Conservation (phyloP, 2,329 filamentous ascomycete species). For the Aspergillus awamori region DNA sequence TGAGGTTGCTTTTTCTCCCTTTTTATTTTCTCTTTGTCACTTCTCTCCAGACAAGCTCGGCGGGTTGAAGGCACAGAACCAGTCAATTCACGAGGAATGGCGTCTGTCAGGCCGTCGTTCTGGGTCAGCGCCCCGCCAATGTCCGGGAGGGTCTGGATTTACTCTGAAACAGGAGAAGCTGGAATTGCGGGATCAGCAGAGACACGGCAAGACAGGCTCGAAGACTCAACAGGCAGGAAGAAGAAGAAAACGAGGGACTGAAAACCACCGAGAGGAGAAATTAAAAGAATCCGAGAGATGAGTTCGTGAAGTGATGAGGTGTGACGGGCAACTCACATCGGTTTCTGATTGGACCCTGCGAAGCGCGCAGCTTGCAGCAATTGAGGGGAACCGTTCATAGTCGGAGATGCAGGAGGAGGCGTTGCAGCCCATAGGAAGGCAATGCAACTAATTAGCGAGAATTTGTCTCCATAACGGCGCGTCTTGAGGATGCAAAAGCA, state of each 20-base stretch:
- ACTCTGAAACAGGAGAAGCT: constrained; percentile 1
- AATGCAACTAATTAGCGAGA: too few relatives aligned
- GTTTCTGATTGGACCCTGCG: constrained; percentile 1
- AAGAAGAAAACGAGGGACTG: constrained; percentile 5
- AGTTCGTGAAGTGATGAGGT: background rate
- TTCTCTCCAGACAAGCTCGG: background rate
- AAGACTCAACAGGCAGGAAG: background rate
- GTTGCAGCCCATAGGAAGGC: background rate
- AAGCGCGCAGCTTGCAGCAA: constrained; percentile 9
- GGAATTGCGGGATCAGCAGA: background rate
- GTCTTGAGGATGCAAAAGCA: too few relatives aligned
- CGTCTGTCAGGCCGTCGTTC: constrained; percentile 2
- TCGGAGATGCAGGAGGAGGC: background rate
- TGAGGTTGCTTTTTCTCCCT: background rate
- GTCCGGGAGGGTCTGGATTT: constrained; percentile 1
- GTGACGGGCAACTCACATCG: background rate
- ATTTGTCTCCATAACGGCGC: too few relatives aligned
- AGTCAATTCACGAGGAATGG: background rate
- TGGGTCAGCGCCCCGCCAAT: constrained; percentile 2
- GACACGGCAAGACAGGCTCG: constrained; percentile 1
- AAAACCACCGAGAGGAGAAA: background rate
- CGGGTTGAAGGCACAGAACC: background rate
- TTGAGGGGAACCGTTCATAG: background rate
- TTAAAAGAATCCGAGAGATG: constrained; percentile 5
- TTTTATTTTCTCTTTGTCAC: background rate